Conservation (phyloP, 1,284 basidiomycete genomes). For the Puccinia novopanici region DNA sequence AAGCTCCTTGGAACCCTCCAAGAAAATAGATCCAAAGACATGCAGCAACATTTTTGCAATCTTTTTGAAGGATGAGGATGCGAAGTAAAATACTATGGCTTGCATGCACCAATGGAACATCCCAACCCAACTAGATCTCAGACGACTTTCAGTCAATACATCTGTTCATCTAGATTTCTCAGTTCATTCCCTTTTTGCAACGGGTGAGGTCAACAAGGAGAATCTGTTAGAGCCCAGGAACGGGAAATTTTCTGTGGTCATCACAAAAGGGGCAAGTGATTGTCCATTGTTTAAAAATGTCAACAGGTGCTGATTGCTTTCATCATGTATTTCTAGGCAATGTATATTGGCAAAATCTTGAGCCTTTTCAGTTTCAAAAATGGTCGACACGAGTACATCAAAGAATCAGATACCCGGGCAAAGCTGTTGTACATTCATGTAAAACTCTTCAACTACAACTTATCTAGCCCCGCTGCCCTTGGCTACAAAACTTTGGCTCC, state of each 20-base stretch:
- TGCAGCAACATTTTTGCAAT: conserved; percentile 12
- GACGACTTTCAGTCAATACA: neutral
- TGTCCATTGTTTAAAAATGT: neutral
- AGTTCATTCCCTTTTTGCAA: neutral
- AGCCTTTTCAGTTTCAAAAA: neutral
- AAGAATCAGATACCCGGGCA: neutral
- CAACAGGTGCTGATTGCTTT: neutral
- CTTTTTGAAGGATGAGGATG: neutral
- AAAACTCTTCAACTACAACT: neutral
- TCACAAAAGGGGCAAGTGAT: conserved; percentile 1
- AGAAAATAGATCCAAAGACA: neutral
- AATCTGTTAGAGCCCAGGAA: neutral
- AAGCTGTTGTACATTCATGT: too few relatives aligned
- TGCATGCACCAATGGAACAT: conserved; percentile 18
- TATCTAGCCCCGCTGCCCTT: neutral
- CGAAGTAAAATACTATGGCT: neutral
- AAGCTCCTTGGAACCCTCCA: neutral
- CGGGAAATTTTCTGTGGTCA: neutral
- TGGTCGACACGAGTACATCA: too few relatives aligned
- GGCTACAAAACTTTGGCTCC: neutral
- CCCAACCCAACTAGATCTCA: neutral
- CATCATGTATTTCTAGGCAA: neutral
- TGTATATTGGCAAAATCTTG: neutral
- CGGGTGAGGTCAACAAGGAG: neutral
- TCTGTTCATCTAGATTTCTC: neutral